These are phyloP conservation scores for Nitzschia palea DNA, from an alignment of 108 stramenopile species.

Conservation along the genomic window DNA sequence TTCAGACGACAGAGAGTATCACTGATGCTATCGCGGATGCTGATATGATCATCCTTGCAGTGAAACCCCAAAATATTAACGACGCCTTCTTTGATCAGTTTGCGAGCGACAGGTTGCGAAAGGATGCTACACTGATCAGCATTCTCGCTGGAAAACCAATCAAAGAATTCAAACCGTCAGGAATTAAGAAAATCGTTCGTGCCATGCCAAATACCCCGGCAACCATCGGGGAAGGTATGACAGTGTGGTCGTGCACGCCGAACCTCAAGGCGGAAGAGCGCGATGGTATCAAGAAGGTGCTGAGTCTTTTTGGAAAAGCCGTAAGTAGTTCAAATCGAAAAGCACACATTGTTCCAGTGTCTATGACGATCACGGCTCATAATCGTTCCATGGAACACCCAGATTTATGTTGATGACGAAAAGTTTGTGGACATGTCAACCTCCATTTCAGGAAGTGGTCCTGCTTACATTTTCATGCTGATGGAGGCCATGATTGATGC, in stretches of 20 bases:
- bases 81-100: slow-evolving; percentile 35
- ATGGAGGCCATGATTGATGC: slow-evolving; percentile 94
- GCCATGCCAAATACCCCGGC: slow-evolving; percentile 96
- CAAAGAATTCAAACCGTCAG: slow-evolving; percentile 30
- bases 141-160: slow-evolving; percentile 65
- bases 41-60: slow-evolving; percentile 80
- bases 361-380: not conserved
- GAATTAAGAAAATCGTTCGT: slow-evolving; percentile 72
- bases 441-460: slow-evolving; percentile 84
- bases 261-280: slow-evolving; percentile 63
- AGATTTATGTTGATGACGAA: slow-evolving; percentile 90
- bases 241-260: slow-evolving; percentile 82
- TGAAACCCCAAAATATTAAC: slow-evolving; percentile 91
- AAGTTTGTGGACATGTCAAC: slow-evolving; percentile 92
- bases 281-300: slow-evolving; percentile 49
- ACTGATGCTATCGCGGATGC: slow-evolving; percentile 54
- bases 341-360: too few species aligned
- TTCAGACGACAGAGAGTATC: slow-evolving; percentile 53
- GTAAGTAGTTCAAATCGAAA: too few species aligned
- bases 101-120: slow-evolving; percentile 31
- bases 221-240: slow-evolving; percentile 77
- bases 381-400: not conserved
- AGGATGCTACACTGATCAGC: slow-evolving; percentile 62
- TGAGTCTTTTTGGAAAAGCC: slow-evolving; percentile 75
- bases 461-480: slow-evolving; percentile 91